These are phyloP conservation scores for Melastoma malabathricum DNA, from an alignment of 345 rosid species.

Conservation along the genomic window DNA sequence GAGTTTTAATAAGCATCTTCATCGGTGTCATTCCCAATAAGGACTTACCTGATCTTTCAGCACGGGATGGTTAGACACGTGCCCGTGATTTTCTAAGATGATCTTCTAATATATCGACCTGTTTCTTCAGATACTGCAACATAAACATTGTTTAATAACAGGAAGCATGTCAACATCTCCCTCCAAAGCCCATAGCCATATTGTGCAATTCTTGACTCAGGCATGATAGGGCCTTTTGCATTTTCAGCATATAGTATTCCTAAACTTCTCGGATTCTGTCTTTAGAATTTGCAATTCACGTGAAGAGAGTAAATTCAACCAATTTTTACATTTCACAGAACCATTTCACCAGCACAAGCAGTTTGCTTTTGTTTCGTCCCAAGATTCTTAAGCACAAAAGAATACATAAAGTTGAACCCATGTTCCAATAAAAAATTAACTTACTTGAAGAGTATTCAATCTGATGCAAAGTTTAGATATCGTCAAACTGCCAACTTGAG, in stretches of 20 bases:
- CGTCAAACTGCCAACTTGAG: constrained; percentile 47
- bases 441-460: constrained; percentile 83
- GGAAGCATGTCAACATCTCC: too few species aligned
- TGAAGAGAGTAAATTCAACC: too few species aligned
- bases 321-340: too few species aligned
- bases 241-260: too few species aligned
- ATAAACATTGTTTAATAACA: not conserved
- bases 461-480: constrained; percentile 73
- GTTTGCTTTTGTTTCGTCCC: not conserved
- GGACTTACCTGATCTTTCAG: constrained; percentile 21
- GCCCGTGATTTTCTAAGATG: constrained; percentile 73
- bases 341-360: not conserved
- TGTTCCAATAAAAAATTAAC: constrained; percentile 4
- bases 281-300: too few species aligned
- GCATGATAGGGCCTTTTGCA: too few species aligned
- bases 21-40: constrained; percentile 4
- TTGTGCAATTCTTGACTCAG: too few species aligned
- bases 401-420: not conserved
- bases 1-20: too few species aligned
- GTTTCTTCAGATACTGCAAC: constrained; percentile 74
- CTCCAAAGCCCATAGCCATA: too few species aligned
- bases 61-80: constrained; percentile 26
- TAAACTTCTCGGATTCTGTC: too few species aligned
- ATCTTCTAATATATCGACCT: constrained; percentile 50
- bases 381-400: not conserved